Evolutionary conservation across 2,329 filamentous ascomycete species (phyloP).

Genomic region (Leptographium wingfieldii): DNA sequence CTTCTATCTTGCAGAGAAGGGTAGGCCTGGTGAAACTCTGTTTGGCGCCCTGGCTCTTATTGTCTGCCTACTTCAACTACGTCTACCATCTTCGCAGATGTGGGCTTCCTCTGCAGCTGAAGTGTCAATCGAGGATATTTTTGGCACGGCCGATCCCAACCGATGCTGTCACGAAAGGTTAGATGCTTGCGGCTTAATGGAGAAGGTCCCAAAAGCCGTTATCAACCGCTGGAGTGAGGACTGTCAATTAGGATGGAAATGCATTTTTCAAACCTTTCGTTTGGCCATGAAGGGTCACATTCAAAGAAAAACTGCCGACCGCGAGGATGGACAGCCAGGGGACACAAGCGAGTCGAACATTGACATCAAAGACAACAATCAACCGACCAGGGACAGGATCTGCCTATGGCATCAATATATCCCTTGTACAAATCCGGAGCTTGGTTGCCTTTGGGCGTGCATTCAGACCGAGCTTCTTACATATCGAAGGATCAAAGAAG

Average conservation of each 20-base stretch:
- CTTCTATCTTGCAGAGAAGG: background rate
- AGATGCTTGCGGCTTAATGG: background rate
- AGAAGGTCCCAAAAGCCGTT: background rate
- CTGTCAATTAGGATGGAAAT: background rate
- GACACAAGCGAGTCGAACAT: background rate
- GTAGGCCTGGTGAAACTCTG: conserved; percentile 1
- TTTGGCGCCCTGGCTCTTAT: conserved; percentile 3
- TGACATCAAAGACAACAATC: background rate
- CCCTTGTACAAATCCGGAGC: background rate
- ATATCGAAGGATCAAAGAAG: background rate
- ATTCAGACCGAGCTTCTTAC: conserved; percentile 4
- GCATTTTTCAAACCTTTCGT: background rate
- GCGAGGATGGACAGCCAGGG: too few species aligned
- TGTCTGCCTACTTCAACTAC: background rate
- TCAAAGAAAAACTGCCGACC: too few species aligned
- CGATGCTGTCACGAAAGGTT: background rate
- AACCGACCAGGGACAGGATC: too few species aligned
- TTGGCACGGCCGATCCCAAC: background rate
- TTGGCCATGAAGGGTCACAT: background rate
- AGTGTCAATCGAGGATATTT: background rate
- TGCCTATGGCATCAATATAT: too few species aligned
- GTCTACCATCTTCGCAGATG: background rate
- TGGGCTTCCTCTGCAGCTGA: background rate
- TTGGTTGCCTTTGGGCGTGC: conserved; percentile 1
- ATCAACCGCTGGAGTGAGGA: background rate